Conservation (phyloP, 164 flowering plant species). For the Houttuynia cordata region DNA sequence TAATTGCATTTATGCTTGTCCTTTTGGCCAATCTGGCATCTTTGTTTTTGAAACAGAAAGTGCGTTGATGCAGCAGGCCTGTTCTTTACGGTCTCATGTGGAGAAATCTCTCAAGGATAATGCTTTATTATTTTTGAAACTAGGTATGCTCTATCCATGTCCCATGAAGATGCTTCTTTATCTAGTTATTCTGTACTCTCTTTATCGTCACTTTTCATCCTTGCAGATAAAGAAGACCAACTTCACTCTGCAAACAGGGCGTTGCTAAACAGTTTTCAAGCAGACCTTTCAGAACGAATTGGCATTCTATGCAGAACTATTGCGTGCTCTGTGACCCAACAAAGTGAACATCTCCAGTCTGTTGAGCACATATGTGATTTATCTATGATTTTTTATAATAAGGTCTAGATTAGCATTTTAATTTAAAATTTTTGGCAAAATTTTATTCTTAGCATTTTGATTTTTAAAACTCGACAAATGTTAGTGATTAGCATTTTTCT, state of each 20-base stretch:
- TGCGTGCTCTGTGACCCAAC: constrained; percentile 44
- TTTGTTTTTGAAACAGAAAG: constrained; percentile 44
- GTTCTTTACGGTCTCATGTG: constrained; percentile 59
- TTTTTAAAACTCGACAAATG: too few relatives aligned
- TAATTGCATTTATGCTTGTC: background rate
- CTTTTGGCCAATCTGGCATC: background rate
- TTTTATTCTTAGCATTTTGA: too few relatives aligned
- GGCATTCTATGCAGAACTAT: constrained; percentile 49
- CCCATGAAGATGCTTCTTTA: background rate
- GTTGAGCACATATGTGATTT: constrained; percentile 57
- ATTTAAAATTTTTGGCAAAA: background rate
- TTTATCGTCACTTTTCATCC: background rate
- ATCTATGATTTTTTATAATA: constrained; percentile 40
- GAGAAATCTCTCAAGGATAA: constrained; percentile 85
- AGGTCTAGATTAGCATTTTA: constrained; percentile 26
- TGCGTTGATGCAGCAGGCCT: constrained; percentile 79
- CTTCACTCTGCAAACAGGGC: constrained; percentile 59
- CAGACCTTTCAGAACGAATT: constrained; percentile 50
- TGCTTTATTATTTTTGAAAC: constrained; percentile 52
- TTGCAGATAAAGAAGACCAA: constrained; percentile 75
- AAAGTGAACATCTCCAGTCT: constrained; percentile 60
- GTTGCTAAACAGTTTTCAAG: constrained; percentile 48
- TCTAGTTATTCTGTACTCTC: background rate
- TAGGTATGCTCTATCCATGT: constrained; percentile 40
- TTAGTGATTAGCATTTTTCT: background rate